Percentiles rank a stretch among this genome's conserved stretches.
phyloP scores from a whole-genome alignment of 1,284 basidiomycete genomes.

The Cryptococcus maquisensis region DNA sequence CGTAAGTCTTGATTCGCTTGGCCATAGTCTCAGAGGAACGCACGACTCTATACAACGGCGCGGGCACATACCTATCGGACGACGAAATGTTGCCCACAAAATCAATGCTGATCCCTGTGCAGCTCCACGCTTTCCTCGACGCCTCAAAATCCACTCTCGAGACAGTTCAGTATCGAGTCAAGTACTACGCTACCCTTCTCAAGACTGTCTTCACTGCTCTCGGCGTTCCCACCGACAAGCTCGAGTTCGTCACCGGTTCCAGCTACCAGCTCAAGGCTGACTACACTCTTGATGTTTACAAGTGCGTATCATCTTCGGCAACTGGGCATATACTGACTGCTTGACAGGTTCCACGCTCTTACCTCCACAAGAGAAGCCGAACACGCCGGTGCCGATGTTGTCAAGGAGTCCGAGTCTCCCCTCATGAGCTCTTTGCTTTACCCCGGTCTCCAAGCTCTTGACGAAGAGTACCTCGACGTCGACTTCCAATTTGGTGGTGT shows the following conservation, averaged over 20 bases:
- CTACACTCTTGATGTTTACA: constrained; percentile 95
- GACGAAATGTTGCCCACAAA: not conserved
- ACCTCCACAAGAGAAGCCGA: constrained; percentile 93
- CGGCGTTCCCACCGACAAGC: constrained; percentile 80
- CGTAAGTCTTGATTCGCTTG: constrained; percentile 5
- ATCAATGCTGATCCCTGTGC: constrained; percentile 1
- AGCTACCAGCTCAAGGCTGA: constrained; percentile 82
- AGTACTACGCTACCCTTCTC: constrained; percentile 84
- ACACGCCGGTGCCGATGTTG: constrained; percentile 98
- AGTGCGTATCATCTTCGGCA: constrained; percentile 22
- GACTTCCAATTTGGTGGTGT: constrained; percentile 99
- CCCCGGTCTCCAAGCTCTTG: constrained; percentile 92
- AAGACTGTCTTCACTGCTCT: constrained; percentile 78
- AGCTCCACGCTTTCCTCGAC: constrained; percentile 98
- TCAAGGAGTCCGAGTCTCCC: constrained; percentile 93
- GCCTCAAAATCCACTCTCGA: constrained; percentile 97
- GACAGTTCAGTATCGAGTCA: constrained; percentile 79
- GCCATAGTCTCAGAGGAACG: not conserved
- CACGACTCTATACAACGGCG: not conserved
- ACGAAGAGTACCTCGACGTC: constrained; percentile 92
- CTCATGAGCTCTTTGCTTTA: constrained; percentile 88
- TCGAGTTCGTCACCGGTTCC: constrained; percentile 76
- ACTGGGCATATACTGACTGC: not conserved
- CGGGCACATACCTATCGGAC: not conserved
- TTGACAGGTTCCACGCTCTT: constrained; percentile 64